A percentile compares a stretch with the other conserved stretches of the same genome.
These are phyloP conservation scores for Diaporthe sp. DNA, from an alignment of 2,329 filamentous ascomycete genomes.

Conservation along the genomic window DNA sequence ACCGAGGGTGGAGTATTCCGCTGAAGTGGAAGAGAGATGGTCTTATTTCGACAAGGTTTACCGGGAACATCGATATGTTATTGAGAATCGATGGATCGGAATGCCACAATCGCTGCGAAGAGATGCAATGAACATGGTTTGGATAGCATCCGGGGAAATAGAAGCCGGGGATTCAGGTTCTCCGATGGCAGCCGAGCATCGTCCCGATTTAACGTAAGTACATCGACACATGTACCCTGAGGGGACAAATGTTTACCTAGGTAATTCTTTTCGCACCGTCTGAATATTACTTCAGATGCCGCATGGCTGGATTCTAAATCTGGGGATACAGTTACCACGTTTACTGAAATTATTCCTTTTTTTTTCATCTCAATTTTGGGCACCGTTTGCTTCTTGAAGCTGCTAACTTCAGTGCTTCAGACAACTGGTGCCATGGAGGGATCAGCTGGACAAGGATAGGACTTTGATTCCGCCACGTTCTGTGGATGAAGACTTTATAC, in stretches of 20 bases:
- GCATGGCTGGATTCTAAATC: not conserved
- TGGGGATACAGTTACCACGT: not conserved
- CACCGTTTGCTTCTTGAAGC: not conserved
- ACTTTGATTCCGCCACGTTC: not conserved
- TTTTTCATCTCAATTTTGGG: not conserved
- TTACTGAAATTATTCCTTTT: not conserved
- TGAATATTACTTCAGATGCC: not conserved
- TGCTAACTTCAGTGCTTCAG: not conserved
- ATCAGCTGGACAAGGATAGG: not conserved
- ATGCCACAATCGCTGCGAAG: not conserved
- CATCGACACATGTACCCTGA: not conserved
- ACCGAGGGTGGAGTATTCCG: not conserved
- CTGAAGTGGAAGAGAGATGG: not conserved
- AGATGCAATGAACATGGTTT: not conserved
- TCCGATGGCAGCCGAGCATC: not conserved
- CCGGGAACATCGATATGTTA: accelerated
- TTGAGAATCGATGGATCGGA: not conserved
- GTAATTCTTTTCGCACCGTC: not conserved
- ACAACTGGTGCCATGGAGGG: not conserved
- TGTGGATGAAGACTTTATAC: not conserved
- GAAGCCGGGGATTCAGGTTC: too few relatives aligned
- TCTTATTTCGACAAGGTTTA: accelerated
- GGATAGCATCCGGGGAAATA: not conserved
- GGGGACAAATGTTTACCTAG: not conserved
- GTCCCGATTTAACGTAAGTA: constrained; percentile 2